Evolutionary conservation across 2,329 filamentous ascomycete genomes (phyloP).

Genomic region (Pseudocercospora eumusae): DNA sequence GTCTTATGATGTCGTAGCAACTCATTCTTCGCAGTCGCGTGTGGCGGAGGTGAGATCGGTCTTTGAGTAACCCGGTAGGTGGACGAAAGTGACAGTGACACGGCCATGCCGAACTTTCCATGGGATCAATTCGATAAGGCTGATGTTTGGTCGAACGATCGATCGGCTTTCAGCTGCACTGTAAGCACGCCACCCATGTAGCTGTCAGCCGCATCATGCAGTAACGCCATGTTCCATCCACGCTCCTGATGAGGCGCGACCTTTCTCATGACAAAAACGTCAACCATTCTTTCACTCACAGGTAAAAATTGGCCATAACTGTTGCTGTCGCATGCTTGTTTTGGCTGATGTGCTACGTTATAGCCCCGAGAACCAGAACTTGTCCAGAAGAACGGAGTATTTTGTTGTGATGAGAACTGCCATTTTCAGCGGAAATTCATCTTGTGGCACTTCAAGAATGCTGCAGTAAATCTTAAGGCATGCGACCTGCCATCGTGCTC

Average conservation of each 20-base stretch:
- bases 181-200: neutral
- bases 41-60: neutral
- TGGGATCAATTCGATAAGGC: neutral
- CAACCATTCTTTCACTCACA: neutral
- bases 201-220: neutral
- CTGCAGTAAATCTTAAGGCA: neutral
- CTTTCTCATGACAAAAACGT: neutral
- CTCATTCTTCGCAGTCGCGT: neutral
- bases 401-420: too few relatives aligned
- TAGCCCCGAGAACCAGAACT: neutral
- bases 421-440: neutral
- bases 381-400: neutral
- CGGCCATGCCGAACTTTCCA: neutral
- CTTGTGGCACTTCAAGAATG: neutral
- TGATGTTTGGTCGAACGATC: neutral
- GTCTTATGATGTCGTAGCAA: neutral
- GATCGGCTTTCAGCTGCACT: neutral
- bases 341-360: neutral
- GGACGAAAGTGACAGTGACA: neutral
- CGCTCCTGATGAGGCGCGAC: neutral
- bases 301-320: neutral
- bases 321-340: neutral
- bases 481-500: neutral
- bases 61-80: neutral
- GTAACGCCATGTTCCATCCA: neutral